A percentile compares a stretch with the other conserved stretches of the same genome.
Evolutionary conservation across 164 flowering plant species (phyloP).

Genomic region (Cinnamomum chago): DNA sequence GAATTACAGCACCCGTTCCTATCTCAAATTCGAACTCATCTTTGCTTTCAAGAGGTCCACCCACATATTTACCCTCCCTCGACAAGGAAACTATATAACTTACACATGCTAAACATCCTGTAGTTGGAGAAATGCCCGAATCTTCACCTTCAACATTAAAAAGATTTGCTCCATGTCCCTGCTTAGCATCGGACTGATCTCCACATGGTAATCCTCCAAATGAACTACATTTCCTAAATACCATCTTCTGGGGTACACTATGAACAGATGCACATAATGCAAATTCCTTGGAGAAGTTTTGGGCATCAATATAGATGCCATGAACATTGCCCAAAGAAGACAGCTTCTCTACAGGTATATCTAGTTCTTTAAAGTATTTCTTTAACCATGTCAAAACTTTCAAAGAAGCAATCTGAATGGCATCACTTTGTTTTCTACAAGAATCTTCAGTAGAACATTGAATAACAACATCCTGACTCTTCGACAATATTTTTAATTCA

Average conservation of each 20-base stretch:
- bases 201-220: conserved; percentile 2
- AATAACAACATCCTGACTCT: conserved; percentile 46
- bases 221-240: conserved; percentile 17
- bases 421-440: conserved; percentile 61
- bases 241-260: conserved; percentile 15
- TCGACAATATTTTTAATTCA: conserved; percentile 61
- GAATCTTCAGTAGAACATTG: conserved; percentile 47
- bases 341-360: conserved; percentile 39
- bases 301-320: conserved; percentile 31
- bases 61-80: conserved; percentile 31
- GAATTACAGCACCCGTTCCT: conserved; percentile 61
- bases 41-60: conserved; percentile 58
- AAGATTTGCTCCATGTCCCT: conserved; percentile 23
- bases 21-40: conserved; percentile 91
- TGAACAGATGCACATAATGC: conserved; percentile 31
- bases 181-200: conserved; percentile 6
- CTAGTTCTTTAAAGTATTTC: conserved; percentile 40
- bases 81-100: conserved; percentile 53
- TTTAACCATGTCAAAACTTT: conserved; percentile 66
- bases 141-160: conserved; percentile 45
- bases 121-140: conserved; percentile 49
- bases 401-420: conserved; percentile 63
- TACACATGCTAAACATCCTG: conserved; percentile 60
- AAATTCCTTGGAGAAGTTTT: conserved; percentile 39
- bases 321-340: conserved; percentile 24